Percentiles rank a stretch among this genome's conserved stretches.
phyloP scores from a whole-genome alignment of 495 filamentous ascomycete genomes.

The Daldinia concentrica region DNA sequence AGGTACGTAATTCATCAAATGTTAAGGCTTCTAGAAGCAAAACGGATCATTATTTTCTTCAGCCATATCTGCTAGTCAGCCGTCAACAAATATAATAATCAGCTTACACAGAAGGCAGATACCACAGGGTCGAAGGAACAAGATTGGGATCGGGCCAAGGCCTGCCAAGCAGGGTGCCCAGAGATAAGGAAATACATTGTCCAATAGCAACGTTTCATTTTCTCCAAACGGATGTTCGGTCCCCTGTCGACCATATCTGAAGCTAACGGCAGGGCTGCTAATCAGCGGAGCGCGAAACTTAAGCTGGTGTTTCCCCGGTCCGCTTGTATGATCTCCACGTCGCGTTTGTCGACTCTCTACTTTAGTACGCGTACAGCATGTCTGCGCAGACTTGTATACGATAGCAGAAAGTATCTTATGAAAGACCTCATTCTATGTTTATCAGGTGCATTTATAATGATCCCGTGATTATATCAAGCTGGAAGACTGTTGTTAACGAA shows the following conservation, averaged over 20 bases:
- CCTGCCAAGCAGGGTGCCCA: slow-evolving; percentile 36
- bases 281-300: slow-evolving; percentile 16
- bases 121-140: not conserved
- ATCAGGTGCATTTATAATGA: not conserved
- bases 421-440: no score
- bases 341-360: not conserved
- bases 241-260: slow-evolving; percentile 32
- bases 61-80: not conserved
- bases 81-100: not conserved
- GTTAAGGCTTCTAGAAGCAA: not conserved
- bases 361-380: not conserved
- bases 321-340: not conserved
- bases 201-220: slow-evolving; percentile 26
- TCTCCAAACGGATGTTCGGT: slow-evolving; percentile 19
- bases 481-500: not conserved
- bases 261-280: slow-evolving; percentile 36
- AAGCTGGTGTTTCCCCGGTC: slow-evolving; percentile 13
- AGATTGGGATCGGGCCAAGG: slow-evolving; percentile 36
- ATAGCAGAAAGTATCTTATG: no score
- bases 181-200: slow-evolving; percentile 34
- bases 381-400: no score
- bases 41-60: not conserved
- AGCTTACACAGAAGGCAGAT: not conserved
- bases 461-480: not conserved
- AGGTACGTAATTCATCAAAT: not conserved